Base-by-base conservation (phyloP, 2,329 filamentous ascomycete species). In the Fusarium veterinarium region DNA sequence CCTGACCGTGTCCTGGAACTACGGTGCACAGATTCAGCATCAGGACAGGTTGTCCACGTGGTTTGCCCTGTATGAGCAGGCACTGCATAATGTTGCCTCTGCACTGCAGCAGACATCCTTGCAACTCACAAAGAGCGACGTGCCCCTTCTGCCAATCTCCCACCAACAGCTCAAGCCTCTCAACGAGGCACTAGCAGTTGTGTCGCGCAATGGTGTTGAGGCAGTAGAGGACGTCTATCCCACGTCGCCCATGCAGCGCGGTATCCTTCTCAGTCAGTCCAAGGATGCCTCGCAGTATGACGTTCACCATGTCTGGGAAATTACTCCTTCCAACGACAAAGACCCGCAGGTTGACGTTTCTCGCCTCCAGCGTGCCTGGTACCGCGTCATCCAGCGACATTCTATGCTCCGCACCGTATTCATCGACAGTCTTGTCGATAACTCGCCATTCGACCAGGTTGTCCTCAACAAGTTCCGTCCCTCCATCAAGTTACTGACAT, bases 361-460 rank as follows among this genome's bases (percentile, higher is more conserved):
- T 28, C 49, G 58, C 1, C 44, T 66, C 5, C 35, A 55, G 23
- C 30, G 46, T 9, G 63, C 63, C 20, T 66, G 63, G 63, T 12
- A 41, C 11, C 57, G 45, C 9, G 63, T 66, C 30, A 52, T 66
- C 37, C 33, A 66, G 23, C 48, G 41, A n/a, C 63, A 66, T 8
- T 11, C 63, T 1, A 55, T 61, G 35, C 49, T 66, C 20, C 63
- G 63, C 9, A 66, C 63, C 0, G 49, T 62, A 25, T 61, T 66
- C 75, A 19, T 57, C 80, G n/a, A 68, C 14, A 56, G 52, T 13
- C 49, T 52, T 19, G 14, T 53, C 6, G 55, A 51, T 48, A 58
- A 13, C 20, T 28, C 48, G 1, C n/a, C 46, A 35, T 67, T 70
- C 30, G 59, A 67, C 19, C 67, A 70, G 14, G 59, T 46, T 11